Base-by-base conservation (phyloP, 257 asterid species). In the Gentiana straminea region DNA sequence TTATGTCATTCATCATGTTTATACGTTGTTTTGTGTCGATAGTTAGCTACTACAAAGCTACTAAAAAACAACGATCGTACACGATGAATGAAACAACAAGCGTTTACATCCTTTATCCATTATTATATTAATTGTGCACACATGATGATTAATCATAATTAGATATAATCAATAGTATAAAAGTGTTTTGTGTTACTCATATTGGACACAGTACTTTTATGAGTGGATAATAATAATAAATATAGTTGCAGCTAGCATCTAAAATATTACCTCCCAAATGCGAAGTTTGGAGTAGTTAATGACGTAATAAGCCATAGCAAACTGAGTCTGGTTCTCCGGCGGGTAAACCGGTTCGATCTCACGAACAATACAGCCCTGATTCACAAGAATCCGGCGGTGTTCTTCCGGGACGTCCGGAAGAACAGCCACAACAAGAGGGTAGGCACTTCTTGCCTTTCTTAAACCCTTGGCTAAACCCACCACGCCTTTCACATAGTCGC, bases 271-370 rank as follows among this genome's bases (percentile, higher is more conserved):
- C 35, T 77, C 66, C 87, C 87, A 81, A 33, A 81, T 72, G 13
- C 82, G 77, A 15, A 81, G 84, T 51, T 81, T 81, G 67, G 87
- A 81, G 65, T 81, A 81, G 59, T 77, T 77, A 80, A 81, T 75
- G 32, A 80, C 84, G 35, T 80, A 80, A 58, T 80, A 77, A 3
- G 81, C 84, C 81, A 77, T 80, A 24, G 87, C 81, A 35, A 80
- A 80, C 57, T 75, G 62, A 64, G 70, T 68, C 54, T 81, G 82
- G 59, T 68, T 70, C 36, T 67, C 69, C 0, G 82, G 88, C 8
- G 82, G 88, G 43, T 75, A 70, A 1, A 81, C 70, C 0, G 88
- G 82, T 54, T 54, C 80, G 34, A 77, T 81, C 75, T 81, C 88
- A 61, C 51, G 65, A 5, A 81, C 72, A 47, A 81, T 70, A 58